Conservation (phyloP, 2,329 filamentous ascomycete genomes). For the Trichoderma cornu-damae region DNA sequence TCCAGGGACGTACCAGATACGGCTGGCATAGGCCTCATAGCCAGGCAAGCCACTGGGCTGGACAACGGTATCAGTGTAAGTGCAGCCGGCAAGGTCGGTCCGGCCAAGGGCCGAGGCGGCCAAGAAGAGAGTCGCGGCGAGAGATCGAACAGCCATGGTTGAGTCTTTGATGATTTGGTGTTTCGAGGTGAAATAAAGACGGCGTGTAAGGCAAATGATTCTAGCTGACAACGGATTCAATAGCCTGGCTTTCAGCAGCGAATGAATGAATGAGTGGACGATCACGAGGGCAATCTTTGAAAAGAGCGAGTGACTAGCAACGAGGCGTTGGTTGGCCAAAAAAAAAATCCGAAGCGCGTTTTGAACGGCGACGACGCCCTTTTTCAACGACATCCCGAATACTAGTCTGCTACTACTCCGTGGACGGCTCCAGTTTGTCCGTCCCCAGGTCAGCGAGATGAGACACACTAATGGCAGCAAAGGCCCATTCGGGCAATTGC, state of each 20-base stretch:
- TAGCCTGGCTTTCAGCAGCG: constrained; percentile 2
- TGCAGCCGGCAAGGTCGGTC: constrained; percentile 46
- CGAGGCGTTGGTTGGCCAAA: neutral
- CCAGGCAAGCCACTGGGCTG: constrained; percentile 28
- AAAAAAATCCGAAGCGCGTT: neutral
- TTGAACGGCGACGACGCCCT: neutral
- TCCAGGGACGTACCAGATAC: constrained; percentile 57
- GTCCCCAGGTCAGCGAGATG: neutral
- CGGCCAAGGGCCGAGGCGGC: constrained; percentile 35
- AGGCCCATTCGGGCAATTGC: constrained; percentile 16
- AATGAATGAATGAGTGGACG: constrained; percentile 17
- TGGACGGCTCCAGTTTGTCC: neutral
- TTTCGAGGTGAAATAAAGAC: neutral
- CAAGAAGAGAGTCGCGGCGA: constrained; percentile 28
- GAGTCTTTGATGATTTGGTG: neutral
- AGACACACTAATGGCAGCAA: neutral
- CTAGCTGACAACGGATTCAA: constrained; percentile 1
- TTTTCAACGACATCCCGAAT: constrained; percentile 6
- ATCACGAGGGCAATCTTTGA: constrained; percentile 8
- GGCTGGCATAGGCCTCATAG: constrained; percentile 43
- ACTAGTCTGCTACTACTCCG: neutral
- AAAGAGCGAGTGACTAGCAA: constrained; percentile 16
- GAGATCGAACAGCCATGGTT: constrained; percentile 33
- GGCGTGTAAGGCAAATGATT: neutral
- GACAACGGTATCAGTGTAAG: constrained; percentile 34